Evolutionary conservation across 768 basidiomycete species (phyloP).

Genomic region (Tylopilus rubrobrunneus): DNA sequence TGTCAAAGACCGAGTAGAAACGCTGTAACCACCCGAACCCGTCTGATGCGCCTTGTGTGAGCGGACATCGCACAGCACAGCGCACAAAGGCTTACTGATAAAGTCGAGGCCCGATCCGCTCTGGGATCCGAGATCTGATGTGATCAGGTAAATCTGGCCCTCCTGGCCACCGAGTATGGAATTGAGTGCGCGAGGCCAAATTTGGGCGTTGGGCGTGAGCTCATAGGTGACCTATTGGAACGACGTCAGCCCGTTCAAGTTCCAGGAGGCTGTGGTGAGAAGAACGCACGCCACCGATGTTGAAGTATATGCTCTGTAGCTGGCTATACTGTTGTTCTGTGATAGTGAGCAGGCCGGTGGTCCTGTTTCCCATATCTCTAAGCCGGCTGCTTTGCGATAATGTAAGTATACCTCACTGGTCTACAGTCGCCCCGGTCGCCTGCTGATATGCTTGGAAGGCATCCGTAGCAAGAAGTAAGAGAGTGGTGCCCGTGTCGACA

Average conservation of each 20-base stretch:
- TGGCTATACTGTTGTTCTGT: conserved; percentile 44
- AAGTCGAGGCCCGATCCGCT: conserved; percentile 62
- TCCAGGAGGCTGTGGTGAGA: neutral
- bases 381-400: neutral
- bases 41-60: conserved; percentile 31
- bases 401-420: conserved; percentile 35
- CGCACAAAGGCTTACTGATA: conserved; percentile 41
- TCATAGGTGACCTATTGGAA: conserved; percentile 43
- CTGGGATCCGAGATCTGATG: conserved; percentile 46
- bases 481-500: conserved; percentile 52
- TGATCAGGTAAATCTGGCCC: conserved; percentile 51
- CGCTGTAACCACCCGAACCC: conserved; percentile 58
- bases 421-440: conserved; percentile 50
- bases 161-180: conserved; percentile 50
- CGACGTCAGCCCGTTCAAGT: neutral
- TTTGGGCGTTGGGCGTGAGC: conserved; percentile 62
- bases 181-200: conserved; percentile 64
- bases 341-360: conserved; percentile 55
- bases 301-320: conserved; percentile 51
- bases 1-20: too few species aligned
- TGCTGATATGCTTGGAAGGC: conserved; percentile 53
- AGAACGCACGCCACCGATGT: conserved; percentile 40
- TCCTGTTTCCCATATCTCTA: conserved; percentile 23
- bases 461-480: conserved; percentile 54
- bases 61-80: neutral